Evolutionary conservation across 208 protist species (phyloP), one percentile per base, ranked within the genome.

Genomic region (Paratrypanosoma confusum): DNA sequence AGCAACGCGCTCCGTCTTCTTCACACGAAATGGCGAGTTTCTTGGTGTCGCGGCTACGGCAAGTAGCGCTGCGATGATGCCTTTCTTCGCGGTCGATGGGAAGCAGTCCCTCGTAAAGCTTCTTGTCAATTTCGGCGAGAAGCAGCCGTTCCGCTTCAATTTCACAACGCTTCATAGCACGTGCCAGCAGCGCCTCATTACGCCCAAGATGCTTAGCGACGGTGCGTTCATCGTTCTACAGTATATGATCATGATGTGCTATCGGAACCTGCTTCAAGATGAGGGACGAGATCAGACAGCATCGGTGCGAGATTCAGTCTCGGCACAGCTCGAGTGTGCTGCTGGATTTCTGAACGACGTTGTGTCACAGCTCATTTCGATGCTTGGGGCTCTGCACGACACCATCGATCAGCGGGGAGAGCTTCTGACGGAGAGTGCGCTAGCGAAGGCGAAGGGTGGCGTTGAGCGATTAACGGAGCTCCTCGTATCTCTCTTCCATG

Each of bases 61-160:
- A 43, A 47, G 45, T 21, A 72, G 80, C 46, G 23, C 49, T n/a
- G 73, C 48, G 11, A 47, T 73, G 29, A 74, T 75, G 14, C 80
- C 80, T 1, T 80, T 88, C 60, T 57, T 93, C 44, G 60, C 57
- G 16, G 73, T 71, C 14, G 45, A 72, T 20, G 69, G 61, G 24
- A 31, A 43, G 4, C 56, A 66, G 27, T 71, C 67, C 0, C 60
- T 93, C 6, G 56, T 89, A 33, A 85, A 81, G 57, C 41, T 89
- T 2, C 71, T 93, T 38, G 84, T 88, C 16, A 93, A 93, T 51
- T 93, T 93, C 59, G 84, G 84, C 32, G 50, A 65, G 13, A 66
- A 88, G 43, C 48, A 46, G 41, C 75, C 84, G 2, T 93, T 93
- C 46, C 53, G 58, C 34, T 93, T 90, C 62, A 68, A 93, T 53